Percentiles rank a stretch among this genome's conserved stretches.
These are phyloP conservation scores for Paraglomus brasilianum DNA, from an alignment of 192 early-diverging fungal genomes.

Conservation along the genomic window DNA sequence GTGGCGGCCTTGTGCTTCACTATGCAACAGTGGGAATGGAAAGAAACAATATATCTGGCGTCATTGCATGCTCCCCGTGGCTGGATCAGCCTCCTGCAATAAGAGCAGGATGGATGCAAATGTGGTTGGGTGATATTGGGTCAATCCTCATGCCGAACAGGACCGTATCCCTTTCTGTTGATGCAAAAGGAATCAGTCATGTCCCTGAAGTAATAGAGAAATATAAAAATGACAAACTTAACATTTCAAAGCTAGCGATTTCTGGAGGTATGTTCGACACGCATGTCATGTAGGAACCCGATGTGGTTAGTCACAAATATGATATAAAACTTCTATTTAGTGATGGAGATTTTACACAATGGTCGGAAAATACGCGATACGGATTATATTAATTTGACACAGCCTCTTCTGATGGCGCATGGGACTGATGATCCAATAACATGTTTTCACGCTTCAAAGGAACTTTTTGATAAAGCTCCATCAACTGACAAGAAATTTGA, in stretches of 20 bases:
- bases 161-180: constrained; percentile 40
- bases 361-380: constrained; percentile 26
- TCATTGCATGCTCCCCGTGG: constrained; percentile 59
- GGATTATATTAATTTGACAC: constrained; percentile 40
- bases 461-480: constrained; percentile 41
- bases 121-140: constrained; percentile 37
- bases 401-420: constrained; percentile 54
- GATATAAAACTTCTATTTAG: no score
- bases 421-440: constrained; percentile 53
- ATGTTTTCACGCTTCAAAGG: constrained; percentile 33
- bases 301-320: no score
- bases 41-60: constrained; percentile 41
- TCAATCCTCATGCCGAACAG: constrained; percentile 46
- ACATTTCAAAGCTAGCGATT: neutral
- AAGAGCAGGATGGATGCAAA: constrained; percentile 34
- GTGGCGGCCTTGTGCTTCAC: constrained; percentile 56
- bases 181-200: constrained; percentile 44
- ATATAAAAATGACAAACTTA: constrained; percentile 57
- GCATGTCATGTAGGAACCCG: no score
- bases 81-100: constrained; percentile 33
- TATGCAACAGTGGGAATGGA: constrained; percentile 44
- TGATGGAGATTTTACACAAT: no score
- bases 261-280: no score
- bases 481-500: constrained; percentile 44
- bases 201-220: constrained; percentile 44